These are phyloP conservation scores for Neoboletus magnificus DNA, from an alignment of 768 basidiomycete species.

Conservation along the genomic window DNA sequence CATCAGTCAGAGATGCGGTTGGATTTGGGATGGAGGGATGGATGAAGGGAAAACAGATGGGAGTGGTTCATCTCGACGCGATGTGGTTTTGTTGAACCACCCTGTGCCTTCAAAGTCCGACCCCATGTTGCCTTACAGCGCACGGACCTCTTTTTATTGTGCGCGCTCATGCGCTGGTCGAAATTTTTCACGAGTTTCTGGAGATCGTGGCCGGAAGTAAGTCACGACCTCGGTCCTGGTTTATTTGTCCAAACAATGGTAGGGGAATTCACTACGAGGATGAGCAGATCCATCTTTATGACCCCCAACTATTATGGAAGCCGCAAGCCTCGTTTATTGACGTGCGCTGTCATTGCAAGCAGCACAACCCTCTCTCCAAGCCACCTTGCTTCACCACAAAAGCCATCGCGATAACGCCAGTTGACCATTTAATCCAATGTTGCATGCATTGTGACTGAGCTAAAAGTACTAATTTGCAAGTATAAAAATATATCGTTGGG, in stretches of 20 bases:
- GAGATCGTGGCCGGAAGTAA: slow-evolving; percentile 10
- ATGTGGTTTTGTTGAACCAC: slow-evolving; percentile 38
- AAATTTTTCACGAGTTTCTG: slow-evolving; percentile 11
- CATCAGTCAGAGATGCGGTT: slow-evolving; percentile 26
- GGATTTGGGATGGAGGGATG: slow-evolving; percentile 15
- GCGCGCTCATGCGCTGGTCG: slow-evolving; percentile 23
- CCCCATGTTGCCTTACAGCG: slow-evolving; percentile 31
- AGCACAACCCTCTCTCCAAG: no score
- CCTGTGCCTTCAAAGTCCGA: slow-evolving; percentile 39
- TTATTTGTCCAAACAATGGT: slow-evolving; percentile 33
- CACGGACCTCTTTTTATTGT: slow-evolving; percentile 33
- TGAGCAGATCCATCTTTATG: no score
- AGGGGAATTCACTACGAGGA: neutral
- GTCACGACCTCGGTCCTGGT: slow-evolving; percentile 12
- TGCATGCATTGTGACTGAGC: slow-evolving; percentile 1
- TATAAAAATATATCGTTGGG: slow-evolving; percentile 3
- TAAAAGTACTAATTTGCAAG: slow-evolving; percentile 5
- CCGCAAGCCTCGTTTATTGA: no score
- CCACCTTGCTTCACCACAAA: neutral
- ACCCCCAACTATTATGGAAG: no score
- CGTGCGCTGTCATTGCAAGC: neutral
- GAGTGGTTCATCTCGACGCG: slow-evolving; percentile 39
- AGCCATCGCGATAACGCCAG: neutral
- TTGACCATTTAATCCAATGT: neutral
- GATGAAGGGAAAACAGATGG: slow-evolving; percentile 30